These are phyloP conservation scores for Wickerhamiella musiphila DNA, from an alignment of 805 yeast species.

Conservation along the genomic window DNA sequence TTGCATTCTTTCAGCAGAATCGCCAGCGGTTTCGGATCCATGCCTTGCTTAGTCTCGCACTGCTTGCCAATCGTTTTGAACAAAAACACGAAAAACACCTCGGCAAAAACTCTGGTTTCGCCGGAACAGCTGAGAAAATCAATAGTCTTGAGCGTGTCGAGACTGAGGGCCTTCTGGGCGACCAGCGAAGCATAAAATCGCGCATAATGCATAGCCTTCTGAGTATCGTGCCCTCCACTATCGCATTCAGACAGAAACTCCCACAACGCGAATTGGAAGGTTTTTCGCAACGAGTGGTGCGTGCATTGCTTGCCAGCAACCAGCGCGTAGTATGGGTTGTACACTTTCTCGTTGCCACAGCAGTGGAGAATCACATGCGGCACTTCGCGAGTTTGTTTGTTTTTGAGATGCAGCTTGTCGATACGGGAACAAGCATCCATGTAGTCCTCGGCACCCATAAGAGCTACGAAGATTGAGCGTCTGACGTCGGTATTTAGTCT, in stretches of 20 bases:
- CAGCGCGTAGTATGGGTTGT: slow-evolving; percentile 79
- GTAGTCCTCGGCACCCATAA: slow-evolving; percentile 90
- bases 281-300: slow-evolving; percentile 51
- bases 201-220: slow-evolving; percentile 51
- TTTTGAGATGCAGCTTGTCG: slow-evolving; percentile 63
- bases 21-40: slow-evolving; percentile 33
- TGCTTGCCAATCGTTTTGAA: slow-evolving; percentile 37
- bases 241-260: slow-evolving; percentile 55
- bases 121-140: slow-evolving; percentile 50
- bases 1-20: slow-evolving; percentile 36
- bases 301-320: slow-evolving; percentile 65
- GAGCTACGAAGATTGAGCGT: slow-evolving; percentile 80
- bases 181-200: slow-evolving; percentile 63
- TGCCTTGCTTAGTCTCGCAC: slow-evolving; percentile 21
- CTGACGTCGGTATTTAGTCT: slow-evolving; percentile 93
- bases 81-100: slow-evolving; percentile 51
- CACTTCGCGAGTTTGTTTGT: slow-evolving; percentile 69
- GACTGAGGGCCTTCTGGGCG: slow-evolving; percentile 53
- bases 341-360: slow-evolving; percentile 60
- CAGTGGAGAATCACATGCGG: slow-evolving; percentile 78
- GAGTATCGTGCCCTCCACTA: slow-evolving; percentile 19
- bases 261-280: slow-evolving; percentile 84
- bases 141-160: slow-evolving; percentile 55
- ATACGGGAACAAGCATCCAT: slow-evolving; percentile 71
- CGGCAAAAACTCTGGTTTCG: slow-evolving; percentile 53